A percentile compares a stretch with the other conserved stretches of the same genome.
phyloP scores from a whole-genome alignment of 31 red algal genomes.

The Porphyra umbilicalis region DNA sequence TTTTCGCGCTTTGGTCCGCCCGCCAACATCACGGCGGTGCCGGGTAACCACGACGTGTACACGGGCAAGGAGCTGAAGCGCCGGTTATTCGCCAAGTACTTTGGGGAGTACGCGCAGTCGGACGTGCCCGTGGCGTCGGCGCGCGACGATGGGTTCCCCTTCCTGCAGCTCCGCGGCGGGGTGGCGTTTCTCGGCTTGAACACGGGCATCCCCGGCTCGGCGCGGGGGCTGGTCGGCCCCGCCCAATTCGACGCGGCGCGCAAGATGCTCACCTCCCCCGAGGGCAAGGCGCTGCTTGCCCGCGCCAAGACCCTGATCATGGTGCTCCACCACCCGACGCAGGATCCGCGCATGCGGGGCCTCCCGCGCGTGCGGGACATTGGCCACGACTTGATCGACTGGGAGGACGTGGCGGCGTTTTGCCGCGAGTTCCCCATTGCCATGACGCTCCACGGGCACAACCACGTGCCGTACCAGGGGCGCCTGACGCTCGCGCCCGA shows the following conservation, averaged over 20 bases:
- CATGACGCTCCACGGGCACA: slow-evolving; percentile 39
- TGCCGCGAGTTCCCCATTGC: slow-evolving; percentile 16
- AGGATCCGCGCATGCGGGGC: slow-evolving; percentile 29
- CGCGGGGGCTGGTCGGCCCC: slow-evolving; percentile 22
- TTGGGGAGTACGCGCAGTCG: slow-evolving; percentile 24
- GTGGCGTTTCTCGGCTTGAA: slow-evolving; percentile 28
- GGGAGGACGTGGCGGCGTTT: slow-evolving; percentile 19
- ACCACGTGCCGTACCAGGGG: slow-evolving; percentile 39
- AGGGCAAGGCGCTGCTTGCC: background rate
- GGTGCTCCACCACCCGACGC: slow-evolving; percentile 39
- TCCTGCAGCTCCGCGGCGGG: slow-evolving; percentile 22
- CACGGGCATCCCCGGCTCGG: slow-evolving; percentile 28
- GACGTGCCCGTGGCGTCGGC: slow-evolving; percentile 7
- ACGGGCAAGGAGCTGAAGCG: slow-evolving; percentile 14
- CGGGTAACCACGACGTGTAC: slow-evolving; percentile 46
- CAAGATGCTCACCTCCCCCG: slow-evolving; percentile 12
- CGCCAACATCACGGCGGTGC: slow-evolving; percentile 14
- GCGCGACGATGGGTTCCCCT: slow-evolving; percentile 31
- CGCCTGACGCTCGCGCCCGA: slow-evolving; percentile 23
- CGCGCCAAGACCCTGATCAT: slow-evolving; percentile 8
- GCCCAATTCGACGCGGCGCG: slow-evolving; percentile 4
- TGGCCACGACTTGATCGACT: slow-evolving; percentile 40
- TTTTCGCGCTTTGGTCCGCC: slow-evolving; percentile 11
- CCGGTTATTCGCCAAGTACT: slow-evolving; percentile 30
- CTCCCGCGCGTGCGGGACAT: slow-evolving; percentile 24